Percentiles rank a stretch among this genome's conserved stretches.
phyloP scores from a whole-genome alignment of 2,329 filamentous ascomycete genomes.

The Elsinoe necatrix region DNA sequence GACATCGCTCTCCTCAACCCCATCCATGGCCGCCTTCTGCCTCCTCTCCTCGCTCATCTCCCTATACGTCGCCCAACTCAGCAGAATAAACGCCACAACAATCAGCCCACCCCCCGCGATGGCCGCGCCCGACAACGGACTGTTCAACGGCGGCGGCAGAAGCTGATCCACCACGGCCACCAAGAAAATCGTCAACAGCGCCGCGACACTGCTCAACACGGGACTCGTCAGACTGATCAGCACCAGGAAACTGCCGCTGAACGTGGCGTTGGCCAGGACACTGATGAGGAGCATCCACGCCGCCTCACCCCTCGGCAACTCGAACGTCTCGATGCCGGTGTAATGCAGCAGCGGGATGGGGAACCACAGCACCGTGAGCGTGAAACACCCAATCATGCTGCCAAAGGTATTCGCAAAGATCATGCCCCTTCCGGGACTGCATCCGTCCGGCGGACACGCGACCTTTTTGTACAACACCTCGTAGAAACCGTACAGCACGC shows the following conservation, averaged over 20 bases:
- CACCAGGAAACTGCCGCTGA: constrained; percentile 86
- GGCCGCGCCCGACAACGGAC: constrained; percentile 64
- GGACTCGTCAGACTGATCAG: constrained; percentile 89
- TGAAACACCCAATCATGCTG: constrained; percentile 78
- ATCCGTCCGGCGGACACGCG: constrained; percentile 87
- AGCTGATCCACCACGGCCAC: constrained; percentile 89
- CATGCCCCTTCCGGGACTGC: constrained; percentile 76
- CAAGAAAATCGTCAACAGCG: constrained; percentile 91
- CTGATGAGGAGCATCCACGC: constrained; percentile 73
- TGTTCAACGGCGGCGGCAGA: constrained; percentile 58
- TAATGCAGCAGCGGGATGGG: constrained; percentile 78
- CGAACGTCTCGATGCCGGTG: constrained; percentile 71
- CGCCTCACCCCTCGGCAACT: constrained; percentile 66
- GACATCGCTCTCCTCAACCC: constrained; percentile 35
- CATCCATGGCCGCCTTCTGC: constrained; percentile 42
- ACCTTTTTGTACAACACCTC: constrained; percentile 93
- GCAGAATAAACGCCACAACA: constrained; percentile 73
- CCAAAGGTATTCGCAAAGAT: constrained; percentile 93
- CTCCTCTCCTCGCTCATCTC: constrained; percentile 82
- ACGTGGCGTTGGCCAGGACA: constrained; percentile 79
- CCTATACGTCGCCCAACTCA: constrained; percentile 85
- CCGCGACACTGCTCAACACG: constrained; percentile 76
- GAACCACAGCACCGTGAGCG: constrained; percentile 80
- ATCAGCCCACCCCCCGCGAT: constrained; percentile 79
- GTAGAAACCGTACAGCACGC: constrained; percentile 90